These are phyloP conservation scores for Niebla homalea DNA, from an alignment of 495 filamentous ascomycete genomes.

Conservation along the genomic window DNA sequence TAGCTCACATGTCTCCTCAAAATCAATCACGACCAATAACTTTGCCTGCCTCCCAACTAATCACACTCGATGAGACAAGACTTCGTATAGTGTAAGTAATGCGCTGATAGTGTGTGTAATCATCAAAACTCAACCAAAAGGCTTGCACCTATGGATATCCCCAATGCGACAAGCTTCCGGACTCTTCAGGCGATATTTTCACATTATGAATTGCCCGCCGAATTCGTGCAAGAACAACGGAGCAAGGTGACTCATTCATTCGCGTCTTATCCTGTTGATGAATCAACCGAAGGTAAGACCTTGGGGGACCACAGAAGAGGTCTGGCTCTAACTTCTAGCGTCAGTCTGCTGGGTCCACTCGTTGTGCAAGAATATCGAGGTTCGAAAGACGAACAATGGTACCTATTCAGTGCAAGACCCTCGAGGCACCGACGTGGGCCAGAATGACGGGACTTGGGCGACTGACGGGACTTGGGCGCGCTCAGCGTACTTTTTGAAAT, in stretches of 20 bases:
- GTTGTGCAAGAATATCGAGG: neutral
- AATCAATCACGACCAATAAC: no score
- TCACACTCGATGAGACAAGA: no score
- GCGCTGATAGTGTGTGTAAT: no score
- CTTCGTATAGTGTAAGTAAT: no score
- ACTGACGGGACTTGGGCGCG: neutral
- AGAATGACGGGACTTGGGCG: neutral
- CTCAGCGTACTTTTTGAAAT: slow-evolving; percentile 1
- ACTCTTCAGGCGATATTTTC: neutral
- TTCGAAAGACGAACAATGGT: neutral
- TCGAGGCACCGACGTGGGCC: neutral
- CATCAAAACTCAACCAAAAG: neutral
- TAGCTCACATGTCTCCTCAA: no score
- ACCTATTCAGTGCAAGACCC: neutral
- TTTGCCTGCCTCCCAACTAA: no score
- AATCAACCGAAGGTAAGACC: slow-evolving; percentile 3
- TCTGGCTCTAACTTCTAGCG: neutral
- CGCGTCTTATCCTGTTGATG: neutral
- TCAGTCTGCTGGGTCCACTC: slow-evolving; percentile 1
- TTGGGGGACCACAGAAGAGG: no score
- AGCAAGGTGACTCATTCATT: neutral
- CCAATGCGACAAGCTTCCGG: neutral
- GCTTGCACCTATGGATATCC: slow-evolving; percentile 3
- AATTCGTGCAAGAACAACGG: neutral
- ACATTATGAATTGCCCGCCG: neutral